Conservation (phyloP, 2,329 filamentous ascomycete species). For the Elsinoe ampelina region DNA sequence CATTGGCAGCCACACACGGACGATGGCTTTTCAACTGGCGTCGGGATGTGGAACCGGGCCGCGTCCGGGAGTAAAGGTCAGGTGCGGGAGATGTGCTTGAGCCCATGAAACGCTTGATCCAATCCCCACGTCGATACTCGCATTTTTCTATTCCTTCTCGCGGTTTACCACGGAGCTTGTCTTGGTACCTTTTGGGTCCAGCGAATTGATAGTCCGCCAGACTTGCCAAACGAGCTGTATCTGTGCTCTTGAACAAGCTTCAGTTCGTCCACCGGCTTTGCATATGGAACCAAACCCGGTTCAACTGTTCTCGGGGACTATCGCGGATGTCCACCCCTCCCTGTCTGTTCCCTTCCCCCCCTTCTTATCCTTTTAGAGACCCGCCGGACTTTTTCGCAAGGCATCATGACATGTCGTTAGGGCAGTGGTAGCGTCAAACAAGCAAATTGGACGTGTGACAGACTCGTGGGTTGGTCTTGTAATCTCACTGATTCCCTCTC, state of each 20-base stretch:
- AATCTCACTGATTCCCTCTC: neutral
- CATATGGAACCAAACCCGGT: neutral
- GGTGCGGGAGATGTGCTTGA: constrained; percentile 4
- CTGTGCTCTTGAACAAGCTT: neutral
- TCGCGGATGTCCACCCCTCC: neutral
- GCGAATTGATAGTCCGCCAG: too few relatives aligned
- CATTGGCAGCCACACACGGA: constrained; percentile 1
- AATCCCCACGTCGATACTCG: neutral
- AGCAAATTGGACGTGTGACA: constrained; percentile 12
- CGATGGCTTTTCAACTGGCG: neutral
- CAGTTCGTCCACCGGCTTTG: constrained; percentile 4
- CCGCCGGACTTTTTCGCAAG: constrained; percentile 6
- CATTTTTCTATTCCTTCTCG: neutral
- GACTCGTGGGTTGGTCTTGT: neutral
- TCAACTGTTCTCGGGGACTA: constrained; percentile 2
- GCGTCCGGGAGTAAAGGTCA: constrained; percentile 10
- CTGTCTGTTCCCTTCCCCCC: neutral
- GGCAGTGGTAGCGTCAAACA: constrained; percentile 10
- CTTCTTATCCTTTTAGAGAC: neutral
- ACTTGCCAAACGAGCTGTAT: neutral
- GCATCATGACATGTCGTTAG: constrained; percentile 3
- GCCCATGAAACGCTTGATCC: constrained; percentile 1
- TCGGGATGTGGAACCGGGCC: constrained; percentile 7
- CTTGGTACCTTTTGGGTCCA: neutral
- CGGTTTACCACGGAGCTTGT: neutral